Evolutionary conservation across 257 asterid genomes (phyloP).

Genomic region (Nicotiana noctiflora): DNA sequence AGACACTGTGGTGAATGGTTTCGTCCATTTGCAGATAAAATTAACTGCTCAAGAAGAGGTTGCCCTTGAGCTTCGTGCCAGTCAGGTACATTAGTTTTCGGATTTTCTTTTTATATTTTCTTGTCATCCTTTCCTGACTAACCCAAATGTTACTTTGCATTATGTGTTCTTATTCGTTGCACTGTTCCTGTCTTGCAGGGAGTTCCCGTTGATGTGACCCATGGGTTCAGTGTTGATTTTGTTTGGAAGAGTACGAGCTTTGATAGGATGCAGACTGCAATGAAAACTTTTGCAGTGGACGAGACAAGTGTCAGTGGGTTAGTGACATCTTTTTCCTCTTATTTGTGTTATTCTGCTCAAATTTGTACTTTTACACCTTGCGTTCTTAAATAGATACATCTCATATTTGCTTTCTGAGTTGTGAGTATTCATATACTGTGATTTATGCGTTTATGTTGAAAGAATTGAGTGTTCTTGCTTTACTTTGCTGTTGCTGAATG

Average conservation of each 20-base stretch:
- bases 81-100: constrained; percentile 48
- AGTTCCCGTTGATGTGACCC: constrained; percentile 81
- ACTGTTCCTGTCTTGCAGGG: constrained; percentile 47
- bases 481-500: neutral
- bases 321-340: constrained; percentile 19
- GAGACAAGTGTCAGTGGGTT: constrained; percentile 99
- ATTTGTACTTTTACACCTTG: neutral
- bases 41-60: constrained; percentile 98
- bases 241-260: constrained; percentile 99
- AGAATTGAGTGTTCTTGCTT: neutral
- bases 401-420: neutral
- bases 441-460: neutral
- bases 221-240: constrained; percentile 94
- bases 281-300: constrained; percentile 99
- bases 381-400: neutral
- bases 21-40: constrained; percentile 52
- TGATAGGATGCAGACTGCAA: constrained; percentile 98
- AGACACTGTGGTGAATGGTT: neutral
- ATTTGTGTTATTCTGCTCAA: neutral
- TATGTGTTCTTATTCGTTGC: constrained; percentile 11
- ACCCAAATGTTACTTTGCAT: neutral
- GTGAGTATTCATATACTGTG: neutral
- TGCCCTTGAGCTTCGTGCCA: constrained; percentile 95
- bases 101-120: neutral
- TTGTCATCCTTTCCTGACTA: neutral